Evolutionary conservation across 768 basidiomycete genomes (phyloP), one percentile per base, ranked within the genome.

Genomic region (Boletus pseudopeckii): DNA sequence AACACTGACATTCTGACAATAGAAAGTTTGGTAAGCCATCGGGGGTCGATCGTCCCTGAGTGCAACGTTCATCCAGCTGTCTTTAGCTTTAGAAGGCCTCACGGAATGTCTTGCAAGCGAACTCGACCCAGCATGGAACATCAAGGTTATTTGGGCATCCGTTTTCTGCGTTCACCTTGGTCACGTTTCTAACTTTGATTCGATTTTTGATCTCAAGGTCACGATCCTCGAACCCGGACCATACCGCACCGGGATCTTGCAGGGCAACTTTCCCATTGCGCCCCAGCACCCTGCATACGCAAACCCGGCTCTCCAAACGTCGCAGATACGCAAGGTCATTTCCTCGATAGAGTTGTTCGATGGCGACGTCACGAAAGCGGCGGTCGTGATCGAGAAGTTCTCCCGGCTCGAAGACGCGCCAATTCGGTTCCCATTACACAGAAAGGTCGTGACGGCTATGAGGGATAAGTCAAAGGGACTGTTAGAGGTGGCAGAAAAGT

Each of bases 241-340:
- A 7, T 65, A 15, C 46, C 54, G 64, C 13, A 65, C 64, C 3
- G 46, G 47, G 20, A 40, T 59, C 11, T 9, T 11, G 9, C 43
- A 53, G 8, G 38, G 36, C 1, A 56, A 56, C 24, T 13, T 33
- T n/a, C 50, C 11, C 6, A 6, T 3, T 5, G 45, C 33, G 6
- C 57, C 47, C 10, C 56, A 45, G 30, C 66, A 69, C 18, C 51
- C 60, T 14, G 65, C 63, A 34, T 67, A 67, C 33, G 36, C 51
- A 0, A 24, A 62, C 24, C 63, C 57, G 7, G 18, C 39, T 8
- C 38, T 51, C 20, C 41, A 4, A 5, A 30, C 18, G 11, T 51
- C 55, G 14, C 45, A 58, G 37, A 7, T 18, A 14, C 64, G 64
- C 22, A 20, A 44, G 26, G 1, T 9, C 7, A 5, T 48, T 2